Base-by-base conservation (phyloP, 176 grass and related monocot species). In the Elaeis guineensis region DNA sequence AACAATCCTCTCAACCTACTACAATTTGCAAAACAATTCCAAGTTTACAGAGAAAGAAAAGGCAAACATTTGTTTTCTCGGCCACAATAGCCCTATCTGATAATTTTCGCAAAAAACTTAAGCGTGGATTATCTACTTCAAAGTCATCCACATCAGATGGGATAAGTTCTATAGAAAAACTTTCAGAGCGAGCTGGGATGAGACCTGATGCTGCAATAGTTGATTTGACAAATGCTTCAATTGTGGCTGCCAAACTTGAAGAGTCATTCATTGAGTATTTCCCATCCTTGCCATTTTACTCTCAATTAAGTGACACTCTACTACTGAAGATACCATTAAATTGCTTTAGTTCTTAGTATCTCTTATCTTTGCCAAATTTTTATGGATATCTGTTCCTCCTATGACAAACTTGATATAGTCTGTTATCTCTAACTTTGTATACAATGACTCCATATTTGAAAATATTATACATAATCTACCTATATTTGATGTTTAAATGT, bases 41-140 rank as follows among this genome's bases (percentile, higher is more conserved):
- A 50, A 86, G 51, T 59, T 71, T 95, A 66, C 86, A 83, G 74
- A 69, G 78, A 76, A 95, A 95, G 74, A 95, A 95, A 69, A 80
- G 90, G 48, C 90, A 95, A 80, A 95, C 86, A 26, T 90, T 90
- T 76, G 90, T 95, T 12, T 90, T 95, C 78, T 95, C 90, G 23
- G 90, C 90, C 18, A 95, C 90, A 24, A 88, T 95, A 25, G 70
- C 90, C 24, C 81, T 95, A 25, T 95, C 90, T 44, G 83, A 82
- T 59, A 95, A 90, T 72, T 95, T 95, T 57, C 82, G 90, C 16
- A 90, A 86, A 67, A 95, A 95, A 69, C 78, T 95, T 24, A 95
- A 86, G 68, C 79, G 71, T 51, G 90, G 90, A 25, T 51, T 80
- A 52, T 89, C 77, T 48, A 73, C 18, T 50, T 75, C 80, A 4